These are phyloP conservation scores for Lolium multiflorum DNA, from an alignment of 176 grass and related monocot genomes.

Conservation along the genomic window DNA sequence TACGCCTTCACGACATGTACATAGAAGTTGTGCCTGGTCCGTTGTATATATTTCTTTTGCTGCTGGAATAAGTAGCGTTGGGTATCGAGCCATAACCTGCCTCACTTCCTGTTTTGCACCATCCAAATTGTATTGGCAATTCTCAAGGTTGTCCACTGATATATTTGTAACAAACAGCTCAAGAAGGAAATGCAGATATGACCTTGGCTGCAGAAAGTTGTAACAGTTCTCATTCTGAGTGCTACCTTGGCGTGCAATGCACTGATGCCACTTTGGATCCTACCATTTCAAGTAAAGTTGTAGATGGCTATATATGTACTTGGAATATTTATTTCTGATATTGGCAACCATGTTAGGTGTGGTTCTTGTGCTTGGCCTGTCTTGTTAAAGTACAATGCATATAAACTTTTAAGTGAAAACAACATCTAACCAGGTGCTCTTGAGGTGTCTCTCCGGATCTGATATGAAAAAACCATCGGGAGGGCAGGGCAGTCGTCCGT, in stretches of 20 bases:
- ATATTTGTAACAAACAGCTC: conserved; percentile 23
- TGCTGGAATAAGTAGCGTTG: conserved; percentile 51
- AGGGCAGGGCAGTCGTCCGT: neutral
- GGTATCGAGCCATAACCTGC: conserved; percentile 9
- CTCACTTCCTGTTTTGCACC: conserved; percentile 11
- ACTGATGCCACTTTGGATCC: neutral
- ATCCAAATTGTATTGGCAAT: neutral
- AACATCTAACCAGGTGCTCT: conserved; percentile 26
- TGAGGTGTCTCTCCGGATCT: neutral
- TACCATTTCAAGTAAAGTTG: neutral
- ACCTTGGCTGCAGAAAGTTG: conserved; percentile 18
- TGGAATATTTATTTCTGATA: neutral
- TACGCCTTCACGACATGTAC: conserved; percentile 30
- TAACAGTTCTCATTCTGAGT: conserved; percentile 7
- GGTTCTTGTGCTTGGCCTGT: neutral
- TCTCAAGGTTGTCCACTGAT: neutral
- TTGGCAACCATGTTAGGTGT: neutral
- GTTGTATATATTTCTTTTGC: conserved; percentile 39
- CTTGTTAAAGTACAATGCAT: neutral
- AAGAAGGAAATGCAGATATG: neutral
- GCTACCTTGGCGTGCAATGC: conserved; percentile 15
- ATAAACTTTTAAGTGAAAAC: neutral
- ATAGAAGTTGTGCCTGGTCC: conserved; percentile 47
- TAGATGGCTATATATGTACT: neutral
- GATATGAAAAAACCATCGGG: neutral